Base-by-base conservation (phyloP, 768 basidiomycete genomes). In the Russula foetens region DNA sequence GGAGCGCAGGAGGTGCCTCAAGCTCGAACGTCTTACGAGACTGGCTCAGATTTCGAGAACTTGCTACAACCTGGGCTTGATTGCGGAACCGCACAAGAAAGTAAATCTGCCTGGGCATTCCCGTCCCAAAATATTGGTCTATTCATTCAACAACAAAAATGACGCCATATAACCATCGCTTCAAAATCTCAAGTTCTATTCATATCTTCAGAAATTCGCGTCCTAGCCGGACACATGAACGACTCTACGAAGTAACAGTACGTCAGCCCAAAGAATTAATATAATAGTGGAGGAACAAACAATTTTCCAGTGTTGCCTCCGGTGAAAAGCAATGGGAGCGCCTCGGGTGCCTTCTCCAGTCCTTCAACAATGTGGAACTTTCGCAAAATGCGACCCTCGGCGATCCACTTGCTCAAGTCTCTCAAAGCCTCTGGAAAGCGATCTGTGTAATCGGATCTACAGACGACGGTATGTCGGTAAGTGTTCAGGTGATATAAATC, bases 231-330 rank as follows among this genome's bases (percentile, higher is more conserved):
- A 78, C n/a, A 86, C 76, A 59, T 78, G 82, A 17, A 86, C 78
- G 28, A 86, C 79, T 46, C 84, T 86, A 59, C 54, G 60, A 51
- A 15, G 45, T 47, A 17, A n/a, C 23, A 52, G 24, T 7, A n/a
- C n/a, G 31, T 61, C 33, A 61, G 59, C 28, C 8, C n/a, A 53
- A 11, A 24, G 15, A 49, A n/a, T 26, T 51, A 3, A 31, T 2
- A 26, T 23, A 17, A 46, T 43, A 23, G 14, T 23, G 38, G 5
- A 23, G 8, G 12, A 1, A 74, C 76, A 21, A 63, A 78, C 79
- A 93, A 69, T 75, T 94, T 92, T 43, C 91, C 92, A 0, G 79
- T 85, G 68, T 93, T 93, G 3, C 77, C 85, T 28, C 92, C 91
- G 12, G 73, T 80, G 74, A 84, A 94, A 12, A 95, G 73, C 75